These are phyloP conservation scores for Circinella umbellata DNA, from an alignment of 371 early-diverging fungal species.

Conservation along the genomic window DNA sequence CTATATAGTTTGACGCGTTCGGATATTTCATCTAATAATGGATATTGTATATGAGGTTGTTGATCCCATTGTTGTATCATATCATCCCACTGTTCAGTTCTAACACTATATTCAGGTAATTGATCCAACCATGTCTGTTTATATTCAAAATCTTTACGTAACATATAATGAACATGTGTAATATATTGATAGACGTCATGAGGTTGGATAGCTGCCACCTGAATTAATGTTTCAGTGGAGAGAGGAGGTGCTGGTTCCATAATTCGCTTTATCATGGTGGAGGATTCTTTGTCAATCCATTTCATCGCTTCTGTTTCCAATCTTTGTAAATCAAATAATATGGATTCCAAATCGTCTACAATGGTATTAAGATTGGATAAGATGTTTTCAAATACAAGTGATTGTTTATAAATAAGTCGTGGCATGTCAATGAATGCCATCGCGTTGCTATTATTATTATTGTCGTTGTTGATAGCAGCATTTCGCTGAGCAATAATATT, in stretches of 20 bases:
- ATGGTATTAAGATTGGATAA: neutral
- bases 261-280: neutral
- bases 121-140: constrained; percentile 12
- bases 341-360: neutral
- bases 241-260: constrained; percentile 8
- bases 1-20: constrained; percentile 20
- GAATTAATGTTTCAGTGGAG: constrained; percentile 19
- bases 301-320: constrained; percentile 10
- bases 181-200: constrained; percentile 10
- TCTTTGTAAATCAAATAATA: constrained; percentile 9
- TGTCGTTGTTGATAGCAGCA: constrained; percentile 3
- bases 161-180: constrained; percentile 5
- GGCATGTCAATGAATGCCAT: neutral
- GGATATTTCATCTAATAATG: neutral
- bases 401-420: constrained; percentile 14
- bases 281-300: neutral
- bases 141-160: constrained; percentile 8
- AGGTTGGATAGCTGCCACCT: constrained; percentile 18
- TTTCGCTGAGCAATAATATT: constrained; percentile 9
- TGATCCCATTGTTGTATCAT: neutral
- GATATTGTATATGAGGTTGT: neutral
- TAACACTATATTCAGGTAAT: neutral
- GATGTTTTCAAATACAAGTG: constrained; percentile 4
- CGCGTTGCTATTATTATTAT: neutral
- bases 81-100: constrained; percentile 11